Conservation (phyloP, 208 protist species). For the Leishmania tropica region DNA sequence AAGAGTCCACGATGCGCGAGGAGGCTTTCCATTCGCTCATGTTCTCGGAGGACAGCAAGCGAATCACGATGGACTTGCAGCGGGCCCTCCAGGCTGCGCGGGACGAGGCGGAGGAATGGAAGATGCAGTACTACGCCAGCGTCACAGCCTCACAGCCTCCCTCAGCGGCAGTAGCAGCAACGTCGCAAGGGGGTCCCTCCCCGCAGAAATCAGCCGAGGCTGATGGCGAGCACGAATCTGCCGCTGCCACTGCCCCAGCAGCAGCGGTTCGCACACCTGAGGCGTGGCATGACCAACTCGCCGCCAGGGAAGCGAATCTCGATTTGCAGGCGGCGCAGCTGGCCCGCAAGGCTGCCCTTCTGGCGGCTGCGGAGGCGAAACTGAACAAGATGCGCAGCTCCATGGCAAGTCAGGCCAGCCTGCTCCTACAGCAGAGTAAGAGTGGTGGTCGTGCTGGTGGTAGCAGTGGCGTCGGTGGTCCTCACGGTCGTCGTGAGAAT, state of each 20-base stretch:
- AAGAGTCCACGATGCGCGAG: slow-evolving; percentile 66
- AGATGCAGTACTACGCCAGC: slow-evolving; percentile 38
- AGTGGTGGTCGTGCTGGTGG: not conserved
- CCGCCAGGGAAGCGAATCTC: slow-evolving; percentile 19
- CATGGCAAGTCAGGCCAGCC: slow-evolving; percentile 62
- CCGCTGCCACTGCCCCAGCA: not conserved
- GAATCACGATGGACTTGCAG: slow-evolving; percentile 59
- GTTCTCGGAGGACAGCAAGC: slow-evolving; percentile 69
- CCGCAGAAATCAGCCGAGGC: not conserved
- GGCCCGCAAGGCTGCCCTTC: slow-evolving; percentile 35
- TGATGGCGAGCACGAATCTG: not conserved
- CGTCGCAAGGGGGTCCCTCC: not conserved
- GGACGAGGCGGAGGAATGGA: slow-evolving; percentile 60
- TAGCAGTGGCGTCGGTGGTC: slow-evolving; percentile 7
- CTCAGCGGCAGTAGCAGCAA: not conserved
- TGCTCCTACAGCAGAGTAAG: slow-evolving; percentile 37
- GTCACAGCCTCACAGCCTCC: not conserved
- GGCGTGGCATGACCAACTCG: slow-evolving; percentile 25
- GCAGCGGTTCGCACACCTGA: slow-evolving; percentile 3
- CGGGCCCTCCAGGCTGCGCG: slow-evolving; percentile 39
- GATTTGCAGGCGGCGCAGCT: slow-evolving; percentile 33
- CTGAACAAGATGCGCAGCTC: slow-evolving; percentile 66
- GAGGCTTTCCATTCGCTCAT: slow-evolving; percentile 64
- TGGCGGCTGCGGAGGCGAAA: slow-evolving; percentile 51
- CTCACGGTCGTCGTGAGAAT: not conserved